phyloP scores from a whole-genome alignment of 2,329 filamentous ascomycete species.

The Coniochaeta ligniaria region DNA sequence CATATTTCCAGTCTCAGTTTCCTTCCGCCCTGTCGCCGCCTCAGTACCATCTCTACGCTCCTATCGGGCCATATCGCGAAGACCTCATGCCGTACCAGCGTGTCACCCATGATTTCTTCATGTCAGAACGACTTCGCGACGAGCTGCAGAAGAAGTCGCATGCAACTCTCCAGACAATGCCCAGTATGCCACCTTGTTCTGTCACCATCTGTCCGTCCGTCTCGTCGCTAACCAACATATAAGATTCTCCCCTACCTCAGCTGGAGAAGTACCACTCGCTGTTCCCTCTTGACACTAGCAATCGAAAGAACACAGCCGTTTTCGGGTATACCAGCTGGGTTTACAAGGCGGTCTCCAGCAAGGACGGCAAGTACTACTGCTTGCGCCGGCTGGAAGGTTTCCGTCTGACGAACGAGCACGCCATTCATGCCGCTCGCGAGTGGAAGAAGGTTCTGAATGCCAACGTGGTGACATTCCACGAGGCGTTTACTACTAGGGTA shows the following conservation, averaged over 20 bases:
- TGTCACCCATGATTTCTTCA: conserved; percentile 83
- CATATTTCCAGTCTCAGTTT: conserved; percentile 55
- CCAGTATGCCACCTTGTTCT: conserved; percentile 44
- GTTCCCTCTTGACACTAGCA: conserved; percentile 76
- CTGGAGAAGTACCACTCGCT: conserved; percentile 90
- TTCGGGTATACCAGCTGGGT: conserved; percentile 92
- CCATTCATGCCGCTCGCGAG: conserved; percentile 76
- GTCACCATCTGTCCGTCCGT: no score
- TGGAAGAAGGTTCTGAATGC: conserved; percentile 84
- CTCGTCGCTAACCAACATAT: neutral
- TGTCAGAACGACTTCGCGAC: conserved; percentile 78
- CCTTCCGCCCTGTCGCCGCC: conserved; percentile 56
- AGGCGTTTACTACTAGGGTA: conserved; percentile 86
- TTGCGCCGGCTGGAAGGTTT: conserved; percentile 76
- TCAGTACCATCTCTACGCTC: conserved; percentile 90
- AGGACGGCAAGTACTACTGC: conserved; percentile 84
- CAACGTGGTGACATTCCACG: conserved; percentile 77
- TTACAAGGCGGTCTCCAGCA: conserved; percentile 86
- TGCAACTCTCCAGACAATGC: conserved; percentile 75
- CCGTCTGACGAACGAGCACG: conserved; percentile 73
- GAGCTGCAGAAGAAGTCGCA: conserved; percentile 85
- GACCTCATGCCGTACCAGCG: conserved; percentile 81
- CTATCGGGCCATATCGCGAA: conserved; percentile 73
- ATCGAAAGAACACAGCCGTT: conserved; percentile 68
- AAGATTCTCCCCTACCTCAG: conserved; percentile 51